Evolutionary conservation across 2,329 filamentous ascomycete species (phyloP).

Genomic region (Bipolaris bicolor): DNA sequence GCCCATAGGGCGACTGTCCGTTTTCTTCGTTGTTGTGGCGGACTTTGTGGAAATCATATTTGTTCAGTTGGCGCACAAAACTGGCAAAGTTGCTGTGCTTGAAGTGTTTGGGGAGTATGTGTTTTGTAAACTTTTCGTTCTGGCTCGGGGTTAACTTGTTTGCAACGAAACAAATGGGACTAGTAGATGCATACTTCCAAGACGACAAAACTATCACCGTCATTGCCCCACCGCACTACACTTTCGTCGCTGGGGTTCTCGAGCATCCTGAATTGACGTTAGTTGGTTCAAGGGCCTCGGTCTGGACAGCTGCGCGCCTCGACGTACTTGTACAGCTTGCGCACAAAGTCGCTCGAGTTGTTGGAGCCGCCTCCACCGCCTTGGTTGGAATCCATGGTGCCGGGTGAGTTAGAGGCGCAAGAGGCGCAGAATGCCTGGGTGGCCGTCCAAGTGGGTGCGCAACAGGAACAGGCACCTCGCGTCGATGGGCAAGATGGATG

Average conservation of each 20-base stretch:
- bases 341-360: conserved; percentile 96
- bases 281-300: conserved; percentile 40
- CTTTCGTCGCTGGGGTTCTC: conserved; percentile 92
- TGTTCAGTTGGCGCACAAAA: conserved; percentile 94
- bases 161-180: background rate
- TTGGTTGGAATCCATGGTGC: conserved; percentile 43
- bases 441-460: conserved; percentile 14
- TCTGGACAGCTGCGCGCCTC: conserved; percentile 8
- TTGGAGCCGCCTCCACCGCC: conserved; percentile 60
- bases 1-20: conserved; percentile 79
- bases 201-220: conserved; percentile 95
- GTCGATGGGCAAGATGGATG: background rate
- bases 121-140: conserved; percentile 98
- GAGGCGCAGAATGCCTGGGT: conserved; percentile 6
- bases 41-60: conserved; percentile 99
- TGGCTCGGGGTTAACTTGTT: conserved; percentile 50
- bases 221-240: conserved; percentile 94
- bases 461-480: conserved; percentile 5
- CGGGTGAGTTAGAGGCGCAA: background rate
- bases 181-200: conserved; percentile 71
- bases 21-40: conserved; percentile 87
- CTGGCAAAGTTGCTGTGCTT: conserved; percentile 99
- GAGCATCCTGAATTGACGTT: conserved; percentile 73
- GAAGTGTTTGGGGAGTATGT: conserved; percentile 96
- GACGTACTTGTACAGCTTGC: conserved; percentile 94